phyloP scores from a whole-genome alignment of 495 filamentous ascomycete genomes.

The Penicillium arizonense region DNA sequence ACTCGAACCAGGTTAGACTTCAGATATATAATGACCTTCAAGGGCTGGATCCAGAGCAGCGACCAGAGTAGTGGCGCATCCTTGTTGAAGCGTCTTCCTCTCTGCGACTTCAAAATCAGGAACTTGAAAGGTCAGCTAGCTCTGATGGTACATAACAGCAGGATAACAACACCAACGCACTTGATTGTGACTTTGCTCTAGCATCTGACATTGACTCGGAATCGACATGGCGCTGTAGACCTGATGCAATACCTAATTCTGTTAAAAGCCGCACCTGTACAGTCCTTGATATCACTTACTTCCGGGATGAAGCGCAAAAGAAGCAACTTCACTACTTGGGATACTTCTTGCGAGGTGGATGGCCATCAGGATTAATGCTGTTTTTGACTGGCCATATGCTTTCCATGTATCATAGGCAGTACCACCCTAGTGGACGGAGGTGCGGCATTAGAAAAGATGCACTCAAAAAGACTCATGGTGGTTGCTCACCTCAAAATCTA shows the following conservation, averaged over 20 bases:
- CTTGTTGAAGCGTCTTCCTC: not conserved
- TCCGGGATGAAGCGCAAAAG: not conserved
- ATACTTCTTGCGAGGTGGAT: not conserved
- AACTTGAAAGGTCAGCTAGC: not conserved
- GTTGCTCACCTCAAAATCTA: not conserved
- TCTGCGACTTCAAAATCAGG: not conserved
- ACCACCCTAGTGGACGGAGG: not conserved
- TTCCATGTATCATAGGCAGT: not conserved
- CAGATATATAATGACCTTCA: not conserved
- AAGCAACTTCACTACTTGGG: not conserved
- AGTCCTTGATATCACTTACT: not conserved
- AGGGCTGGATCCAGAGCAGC: not conserved
- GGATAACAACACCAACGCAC: not conserved
- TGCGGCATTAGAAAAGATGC: not conserved
- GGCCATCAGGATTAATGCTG: not conserved
- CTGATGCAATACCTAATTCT: not conserved
- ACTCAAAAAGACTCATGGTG: no score
- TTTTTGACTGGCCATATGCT: constrained; percentile 1
- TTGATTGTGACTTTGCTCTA: not conserved
- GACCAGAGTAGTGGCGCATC: not conserved
- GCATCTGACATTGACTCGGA: not conserved
- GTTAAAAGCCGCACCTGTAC: not conserved
- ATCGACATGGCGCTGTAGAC: not conserved
- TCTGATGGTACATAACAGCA: not conserved
- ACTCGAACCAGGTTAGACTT: not conserved